Evolutionary conservation across 2,329 filamentous ascomycete species (phyloP), one percentile per base, ranked within the genome.

Genomic region (Phaeosphaeria sp.): DNA sequence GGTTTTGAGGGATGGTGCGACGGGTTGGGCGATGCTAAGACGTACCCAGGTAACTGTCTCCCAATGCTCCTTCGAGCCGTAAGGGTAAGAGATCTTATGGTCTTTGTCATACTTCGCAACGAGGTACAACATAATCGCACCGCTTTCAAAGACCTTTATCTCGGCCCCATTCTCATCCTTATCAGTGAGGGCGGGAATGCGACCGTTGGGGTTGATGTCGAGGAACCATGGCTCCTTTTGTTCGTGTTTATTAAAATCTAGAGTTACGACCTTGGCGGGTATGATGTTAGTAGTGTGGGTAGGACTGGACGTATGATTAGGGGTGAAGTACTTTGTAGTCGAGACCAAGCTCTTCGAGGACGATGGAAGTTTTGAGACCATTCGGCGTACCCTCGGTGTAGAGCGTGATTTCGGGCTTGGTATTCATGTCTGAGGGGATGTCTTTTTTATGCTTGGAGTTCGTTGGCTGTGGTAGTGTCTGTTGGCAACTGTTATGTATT

Each of bases 231-330:
- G 44, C 21, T 47, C 44, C 18, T 47, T 47, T 17, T 47, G 44
- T 11, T 47, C 44, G 22, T 47, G 44, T 18, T 23, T 27, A 22
- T 23, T 25, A 77, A 65, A 56, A 77, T 78, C 18, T 70, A 76
- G 76, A 83, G 89, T 85, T 86, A 89, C 4, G 82, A 80, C 77
- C 88, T 80, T 72, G 88, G 88, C 64, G 13, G 89, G 86, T 25
- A 65, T 85, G 89, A 86, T 25, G 65, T 85, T 78, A 62, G 68
- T 67, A 41, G 43, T 88, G 72, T 6, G 11, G 15, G 11, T 20
- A 3, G 5, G 18, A 3, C 4, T 7, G 13, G n/a, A 15, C 18
- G n/a, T 20, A 22, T 2, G 9, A 3, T 18, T 7, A 86, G 79
- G 68, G 88, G 79, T 54, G 69, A 65, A 64, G 87, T 85, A 62